These are phyloP conservation scores for Leccinum holopus DNA, from an alignment of 1,284 basidiomycete genomes.

Conservation along the genomic window DNA sequence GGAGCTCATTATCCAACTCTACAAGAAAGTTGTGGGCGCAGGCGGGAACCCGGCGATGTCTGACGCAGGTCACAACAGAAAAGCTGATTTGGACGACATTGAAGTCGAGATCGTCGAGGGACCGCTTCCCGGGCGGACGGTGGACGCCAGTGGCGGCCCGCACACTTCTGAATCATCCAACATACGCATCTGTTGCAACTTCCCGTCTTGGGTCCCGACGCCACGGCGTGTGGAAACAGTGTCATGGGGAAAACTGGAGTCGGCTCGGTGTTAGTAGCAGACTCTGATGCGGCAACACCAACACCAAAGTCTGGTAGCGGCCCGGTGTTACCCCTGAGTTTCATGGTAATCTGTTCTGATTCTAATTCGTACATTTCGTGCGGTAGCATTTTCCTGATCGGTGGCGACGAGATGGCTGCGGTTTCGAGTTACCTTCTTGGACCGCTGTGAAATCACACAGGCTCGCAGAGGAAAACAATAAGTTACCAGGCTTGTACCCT, in stretches of 20 bases:
- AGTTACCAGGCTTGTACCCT: not conserved
- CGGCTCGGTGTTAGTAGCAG: no score
- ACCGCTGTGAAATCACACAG: not conserved
- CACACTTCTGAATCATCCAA: not conserved
- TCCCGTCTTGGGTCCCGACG: not conserved
- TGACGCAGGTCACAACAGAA: slow-evolving; percentile 44
- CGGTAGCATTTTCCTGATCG: no score
- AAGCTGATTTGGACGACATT: slow-evolving; percentile 47
- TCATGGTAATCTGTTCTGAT: no score
- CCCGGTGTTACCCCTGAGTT: no score
- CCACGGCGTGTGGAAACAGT: no score
- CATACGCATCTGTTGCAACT: not conserved
- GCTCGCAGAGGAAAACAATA: not conserved
- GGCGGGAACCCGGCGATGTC: not conserved
- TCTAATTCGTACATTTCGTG: no score
- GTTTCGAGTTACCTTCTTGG: no score
- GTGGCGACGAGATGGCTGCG: no score
- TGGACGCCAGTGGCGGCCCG: slow-evolving; percentile 10
- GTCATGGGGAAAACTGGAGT: no score
- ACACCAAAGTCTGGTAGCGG: no score
- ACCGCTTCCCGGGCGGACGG: slow-evolving; percentile 35
- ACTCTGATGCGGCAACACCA: no score
- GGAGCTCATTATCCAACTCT: slow-evolving; percentile 76
- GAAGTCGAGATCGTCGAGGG: slow-evolving; percentile 56
- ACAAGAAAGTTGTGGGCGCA: slow-evolving; percentile 34